Conservation (phyloP, 768 basidiomycete genomes). For the Inosperma sp. region DNA sequence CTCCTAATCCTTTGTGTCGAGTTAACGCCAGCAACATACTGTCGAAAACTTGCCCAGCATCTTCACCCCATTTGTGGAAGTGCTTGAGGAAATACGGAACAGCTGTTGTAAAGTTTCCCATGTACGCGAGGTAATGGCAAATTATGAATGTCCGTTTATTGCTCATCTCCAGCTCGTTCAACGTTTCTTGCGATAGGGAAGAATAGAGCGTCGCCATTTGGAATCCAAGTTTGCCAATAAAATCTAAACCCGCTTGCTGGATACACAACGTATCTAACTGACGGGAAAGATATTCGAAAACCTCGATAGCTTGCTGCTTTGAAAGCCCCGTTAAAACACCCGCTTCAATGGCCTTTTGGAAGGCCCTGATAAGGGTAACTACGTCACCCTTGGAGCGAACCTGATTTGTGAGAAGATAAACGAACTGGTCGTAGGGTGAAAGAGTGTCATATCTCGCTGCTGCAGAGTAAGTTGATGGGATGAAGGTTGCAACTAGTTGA, state of each 20-base stretch:
- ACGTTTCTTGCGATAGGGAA: neutral
- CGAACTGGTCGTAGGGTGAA: constrained; percentile 1
- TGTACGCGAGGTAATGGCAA: constrained; percentile 3
- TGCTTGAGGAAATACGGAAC: neutral
- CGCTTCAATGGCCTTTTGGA: constrained; percentile 14
- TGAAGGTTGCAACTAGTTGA: neutral
- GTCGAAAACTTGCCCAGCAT: neutral
- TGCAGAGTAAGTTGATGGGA: neutral
- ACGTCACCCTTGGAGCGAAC: constrained; percentile 1
- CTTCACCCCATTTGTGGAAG: neutral
- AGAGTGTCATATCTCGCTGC: neutral
- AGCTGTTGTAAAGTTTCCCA: neutral
- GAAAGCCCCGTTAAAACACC: constrained; percentile 24
- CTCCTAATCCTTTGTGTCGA: neutral
- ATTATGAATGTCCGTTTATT: neutral
- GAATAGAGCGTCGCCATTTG: constrained; percentile 10
- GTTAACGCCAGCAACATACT: constrained; percentile 3
- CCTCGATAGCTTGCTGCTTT: constrained; percentile 13
- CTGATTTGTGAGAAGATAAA: constrained; percentile 2
- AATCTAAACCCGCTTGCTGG: constrained; percentile 4
- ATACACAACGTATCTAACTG: constrained; percentile 18
- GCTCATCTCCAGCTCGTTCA: neutral
- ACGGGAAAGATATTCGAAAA: constrained; percentile 19
- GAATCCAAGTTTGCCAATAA: constrained; percentile 12
- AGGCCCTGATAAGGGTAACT: constrained; percentile 12